Conservation (phyloP, 495 filamentous ascomycete species). For the Trichoderma erinaceum region DNA sequence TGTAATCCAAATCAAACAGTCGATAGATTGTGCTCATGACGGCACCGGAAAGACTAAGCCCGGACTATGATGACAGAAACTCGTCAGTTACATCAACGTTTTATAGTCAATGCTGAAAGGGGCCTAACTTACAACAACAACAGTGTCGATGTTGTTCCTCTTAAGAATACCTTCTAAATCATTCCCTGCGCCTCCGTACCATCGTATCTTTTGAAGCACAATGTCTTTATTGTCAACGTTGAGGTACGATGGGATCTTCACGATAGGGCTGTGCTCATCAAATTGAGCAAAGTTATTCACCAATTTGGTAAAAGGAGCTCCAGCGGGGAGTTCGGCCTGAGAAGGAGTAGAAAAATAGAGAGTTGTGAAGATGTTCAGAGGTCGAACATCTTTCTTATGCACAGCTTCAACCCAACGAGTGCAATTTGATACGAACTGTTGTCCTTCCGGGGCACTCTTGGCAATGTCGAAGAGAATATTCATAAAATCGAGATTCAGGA, state of each 20-base stretch:
- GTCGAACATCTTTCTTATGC: slow-evolving; percentile 28
- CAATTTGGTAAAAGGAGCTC: slow-evolving; percentile 30
- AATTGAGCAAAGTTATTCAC: slow-evolving; percentile 25
- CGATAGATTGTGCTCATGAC: slow-evolving; percentile 40
- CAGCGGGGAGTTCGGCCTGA: slow-evolving; percentile 29
- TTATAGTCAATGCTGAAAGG: neutral
- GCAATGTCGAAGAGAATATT: slow-evolving; percentile 30
- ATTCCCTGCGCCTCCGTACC: slow-evolving; percentile 38
- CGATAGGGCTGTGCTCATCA: slow-evolving; percentile 19
- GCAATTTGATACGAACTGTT: slow-evolving; percentile 25
- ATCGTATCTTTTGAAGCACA: slow-evolving; percentile 38
- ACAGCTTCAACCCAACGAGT: slow-evolving; percentile 36
- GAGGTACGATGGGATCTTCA: slow-evolving; percentile 31
- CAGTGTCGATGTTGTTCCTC: slow-evolving; percentile 36
- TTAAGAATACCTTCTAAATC: slow-evolving; percentile 38
- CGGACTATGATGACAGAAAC: slow-evolving; percentile 26
- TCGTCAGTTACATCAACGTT: neutral
- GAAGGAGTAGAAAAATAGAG: slow-evolving; percentile 30
- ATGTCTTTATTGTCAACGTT: slow-evolving; percentile 30
- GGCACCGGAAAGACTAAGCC: slow-evolving; percentile 37
- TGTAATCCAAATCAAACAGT: slow-evolving; percentile 40
- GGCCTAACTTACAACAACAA: slow-evolving; percentile 32
- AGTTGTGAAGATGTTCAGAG: slow-evolving; percentile 37
- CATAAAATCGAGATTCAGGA: slow-evolving; percentile 45
- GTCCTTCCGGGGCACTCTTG: slow-evolving; percentile 28